phyloP scores from a whole-genome alignment of 2,329 filamentous ascomycete genomes.

The Fonsecaea nubica region DNA sequence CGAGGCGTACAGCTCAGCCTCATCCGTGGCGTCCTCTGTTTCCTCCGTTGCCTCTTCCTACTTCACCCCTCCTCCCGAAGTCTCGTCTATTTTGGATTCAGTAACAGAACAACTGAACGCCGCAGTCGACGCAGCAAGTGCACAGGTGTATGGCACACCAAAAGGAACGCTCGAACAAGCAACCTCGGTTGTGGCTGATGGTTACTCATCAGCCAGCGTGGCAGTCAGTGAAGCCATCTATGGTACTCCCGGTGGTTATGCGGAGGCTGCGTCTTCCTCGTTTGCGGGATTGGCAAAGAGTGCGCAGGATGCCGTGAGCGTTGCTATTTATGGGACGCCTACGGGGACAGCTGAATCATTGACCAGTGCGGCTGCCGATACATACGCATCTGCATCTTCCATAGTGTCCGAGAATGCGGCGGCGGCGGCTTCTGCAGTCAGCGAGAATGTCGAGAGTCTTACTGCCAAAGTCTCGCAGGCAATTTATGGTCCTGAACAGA shows the following conservation, averaged over 20 bases:
- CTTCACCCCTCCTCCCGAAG: conserved; percentile 62
- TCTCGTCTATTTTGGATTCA: conserved; percentile 65
- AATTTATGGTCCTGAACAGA: conserved; percentile 55
- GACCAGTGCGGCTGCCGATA: conserved; percentile 51
- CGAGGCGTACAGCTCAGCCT: conserved; percentile 53
- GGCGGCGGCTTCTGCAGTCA: conserved; percentile 42
- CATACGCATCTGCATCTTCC: conserved; percentile 55
- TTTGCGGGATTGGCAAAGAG: conserved; percentile 62
- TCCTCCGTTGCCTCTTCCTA: conserved; percentile 45
- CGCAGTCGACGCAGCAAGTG: conserved; percentile 65
- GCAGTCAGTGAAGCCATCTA: conserved; percentile 62
- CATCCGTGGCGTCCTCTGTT: conserved; percentile 42
- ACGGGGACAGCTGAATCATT: conserved; percentile 56
- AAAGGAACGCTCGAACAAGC: conserved; percentile 63
- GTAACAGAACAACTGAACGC: conserved; percentile 63
- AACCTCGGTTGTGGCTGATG: conserved; percentile 60
- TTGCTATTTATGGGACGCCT: conserved; percentile 64
- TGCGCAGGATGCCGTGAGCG: conserved; percentile 62
- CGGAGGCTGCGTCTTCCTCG: conserved; percentile 60
- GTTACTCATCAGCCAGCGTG: conserved; percentile 55
- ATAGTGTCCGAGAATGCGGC: conserved; percentile 52
- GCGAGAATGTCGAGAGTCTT: conserved; percentile 28
- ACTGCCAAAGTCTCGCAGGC: conserved; percentile 50
- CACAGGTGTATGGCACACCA: conserved; percentile 63
- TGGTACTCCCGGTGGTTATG: conserved; percentile 59